phyloP scores from a whole-genome alignment of 768 basidiomycete genomes.

The Boletus fagicola region DNA sequence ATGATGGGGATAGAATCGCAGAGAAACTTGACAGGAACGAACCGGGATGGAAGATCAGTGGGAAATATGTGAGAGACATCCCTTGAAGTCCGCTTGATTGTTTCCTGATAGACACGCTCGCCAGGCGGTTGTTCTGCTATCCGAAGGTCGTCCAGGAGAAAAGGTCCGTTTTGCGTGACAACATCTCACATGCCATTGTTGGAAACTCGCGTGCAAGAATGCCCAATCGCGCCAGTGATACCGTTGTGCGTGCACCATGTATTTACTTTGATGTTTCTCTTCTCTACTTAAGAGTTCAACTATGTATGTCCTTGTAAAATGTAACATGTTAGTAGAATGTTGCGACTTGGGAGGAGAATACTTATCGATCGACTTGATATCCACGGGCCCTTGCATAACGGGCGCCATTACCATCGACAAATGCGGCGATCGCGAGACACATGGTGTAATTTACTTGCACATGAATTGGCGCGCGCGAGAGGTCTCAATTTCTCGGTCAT shows the following conservation, averaged over 20 bases:
- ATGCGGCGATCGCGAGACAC: neutral
- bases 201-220: neutral
- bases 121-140: conserved; percentile 84
- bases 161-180: conserved; percentile 70
- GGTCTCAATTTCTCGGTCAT: neutral
- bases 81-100: neutral
- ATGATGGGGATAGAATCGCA: conserved; percentile 64
- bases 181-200: neutral
- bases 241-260: neutral
- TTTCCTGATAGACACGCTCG: conserved; percentile 13
- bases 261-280: neutral
- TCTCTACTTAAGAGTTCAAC: neutral
- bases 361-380: neutral
- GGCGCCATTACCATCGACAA: neutral
- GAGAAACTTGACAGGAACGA: conserved; percentile 82
- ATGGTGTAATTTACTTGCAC: neutral
- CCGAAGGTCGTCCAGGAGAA: conserved; percentile 87
- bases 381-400: neutral
- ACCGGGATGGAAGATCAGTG: conserved; percentile 95
- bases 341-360: neutral
- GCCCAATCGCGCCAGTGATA: neutral
- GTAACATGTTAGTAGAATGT: neutral
- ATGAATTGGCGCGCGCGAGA: neutral
- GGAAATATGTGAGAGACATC: conserved; percentile 78
- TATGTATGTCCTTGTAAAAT: conserved; percentile 9